These are phyloP conservation scores for Naganishia kalamii DNA, from an alignment of 768 basidiomycete genomes.

Conservation along the genomic window DNA sequence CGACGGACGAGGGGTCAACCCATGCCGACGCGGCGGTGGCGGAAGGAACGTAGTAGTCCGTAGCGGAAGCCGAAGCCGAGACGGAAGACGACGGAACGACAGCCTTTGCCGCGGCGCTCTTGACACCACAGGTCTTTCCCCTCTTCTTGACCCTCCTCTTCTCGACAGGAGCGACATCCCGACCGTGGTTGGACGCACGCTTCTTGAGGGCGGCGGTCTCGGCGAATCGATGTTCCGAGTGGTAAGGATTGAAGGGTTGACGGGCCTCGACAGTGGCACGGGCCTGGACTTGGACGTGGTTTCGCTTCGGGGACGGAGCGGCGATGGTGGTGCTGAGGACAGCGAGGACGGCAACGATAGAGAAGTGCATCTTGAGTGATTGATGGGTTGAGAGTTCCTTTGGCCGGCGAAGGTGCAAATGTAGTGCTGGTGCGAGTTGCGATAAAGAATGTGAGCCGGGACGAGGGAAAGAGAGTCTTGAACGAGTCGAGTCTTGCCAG, in stretches of 20 bases:
- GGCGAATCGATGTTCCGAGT: constrained; percentile 57
- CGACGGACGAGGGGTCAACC: constrained; percentile 25
- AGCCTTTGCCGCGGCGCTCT: background rate
- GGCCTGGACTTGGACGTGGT: constrained; percentile 2
- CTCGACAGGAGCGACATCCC: background rate
- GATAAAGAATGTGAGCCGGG: background rate
- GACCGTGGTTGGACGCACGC: background rate
- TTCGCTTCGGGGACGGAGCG: background rate
- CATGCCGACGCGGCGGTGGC: constrained; percentile 27
- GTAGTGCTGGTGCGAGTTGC: background rate
- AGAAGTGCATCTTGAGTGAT: background rate
- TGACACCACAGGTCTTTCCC: background rate
- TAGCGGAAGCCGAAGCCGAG: constrained; percentile 27
- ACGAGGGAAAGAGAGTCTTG: background rate
- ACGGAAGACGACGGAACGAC: background rate
- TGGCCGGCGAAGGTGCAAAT: background rate
- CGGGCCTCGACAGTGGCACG: background rate
- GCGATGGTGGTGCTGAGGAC: background rate
- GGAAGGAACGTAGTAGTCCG: constrained; percentile 17
- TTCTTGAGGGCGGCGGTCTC: background rate
- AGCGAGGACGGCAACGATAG: background rate
- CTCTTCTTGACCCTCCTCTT: constrained; percentile 5
- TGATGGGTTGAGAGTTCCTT: background rate
- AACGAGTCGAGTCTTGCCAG: constrained; percentile 7
- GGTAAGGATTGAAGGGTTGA: constrained; percentile 46